Conservation (phyloP, 106 monocot genomes). For the Dioscorea dumetorum region DNA sequence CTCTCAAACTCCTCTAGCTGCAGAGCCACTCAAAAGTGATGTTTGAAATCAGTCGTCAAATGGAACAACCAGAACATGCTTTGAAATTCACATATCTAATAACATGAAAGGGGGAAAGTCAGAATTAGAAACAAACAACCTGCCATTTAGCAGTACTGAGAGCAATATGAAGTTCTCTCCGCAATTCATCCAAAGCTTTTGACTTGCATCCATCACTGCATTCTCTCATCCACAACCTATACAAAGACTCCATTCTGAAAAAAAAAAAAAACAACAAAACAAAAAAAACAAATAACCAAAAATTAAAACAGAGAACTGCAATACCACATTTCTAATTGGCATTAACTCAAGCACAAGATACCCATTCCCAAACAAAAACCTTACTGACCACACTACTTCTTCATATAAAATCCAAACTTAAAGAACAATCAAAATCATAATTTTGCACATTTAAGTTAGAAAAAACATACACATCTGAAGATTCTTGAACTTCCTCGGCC, state of each 20-base stretch:
- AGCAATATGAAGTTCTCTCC: constrained; percentile 54
- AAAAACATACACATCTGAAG: constrained; percentile 47
- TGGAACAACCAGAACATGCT: no score
- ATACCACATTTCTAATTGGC: no score
- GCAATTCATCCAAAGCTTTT: constrained; percentile 33
- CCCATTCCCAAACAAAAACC: no score
- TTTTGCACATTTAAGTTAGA: background rate
- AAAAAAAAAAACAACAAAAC: background rate
- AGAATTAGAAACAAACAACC: constrained; percentile 20
- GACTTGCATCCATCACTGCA: constrained; percentile 19
- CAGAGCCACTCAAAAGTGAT: constrained; percentile 1
- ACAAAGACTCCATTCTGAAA: constrained; percentile 73
- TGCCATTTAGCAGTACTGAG: constrained; percentile 93
- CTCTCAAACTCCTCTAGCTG: constrained; percentile 89
- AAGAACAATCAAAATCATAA: background rate
- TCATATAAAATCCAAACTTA: constrained; percentile 5
- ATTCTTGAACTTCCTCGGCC: constrained; percentile 87
- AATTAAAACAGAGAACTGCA: no score
- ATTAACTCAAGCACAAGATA: no score
- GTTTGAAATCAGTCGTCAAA: background rate
- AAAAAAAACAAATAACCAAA: no score
- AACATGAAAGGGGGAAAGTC: no score
- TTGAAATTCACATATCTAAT: no score
- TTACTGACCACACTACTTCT: no score
- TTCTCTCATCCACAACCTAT: constrained; percentile 59